Evolutionary conservation across 2,329 filamentous ascomycete genomes (phyloP), one percentile per base, ranked within the genome.

Genomic region (Aspergillus sp.): DNA sequence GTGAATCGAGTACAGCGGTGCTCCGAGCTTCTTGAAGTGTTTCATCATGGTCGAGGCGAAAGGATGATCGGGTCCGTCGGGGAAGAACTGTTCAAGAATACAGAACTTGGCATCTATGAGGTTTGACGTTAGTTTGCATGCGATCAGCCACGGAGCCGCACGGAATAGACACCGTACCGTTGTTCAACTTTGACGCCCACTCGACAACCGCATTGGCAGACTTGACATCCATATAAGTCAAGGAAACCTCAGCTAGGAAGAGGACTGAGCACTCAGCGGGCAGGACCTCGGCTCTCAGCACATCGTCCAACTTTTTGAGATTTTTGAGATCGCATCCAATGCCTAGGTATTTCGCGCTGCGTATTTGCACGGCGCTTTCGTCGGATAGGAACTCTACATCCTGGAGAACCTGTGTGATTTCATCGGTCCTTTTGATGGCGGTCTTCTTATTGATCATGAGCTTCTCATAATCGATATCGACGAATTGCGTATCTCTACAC

Each of bases 231-330:
- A 96, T 96, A 69, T 96, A 96, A 0, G 92, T 95, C 42, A 96
- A 86, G 3, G 92, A 96, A 13, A 96, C 92, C 76, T 98, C 94
- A 0, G 92, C 92, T 25, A 92, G 84, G 68, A 95, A 96, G 23
- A 97, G 79, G 2, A 96, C 83, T 2, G 83, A 81, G 60, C 84
- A 86, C 7, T 84, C 78, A 1, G 82, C 72, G 15, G 88, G 72
- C 41, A 88, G 79, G 2, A 91, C 72, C 48, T 89, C 81, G 10
- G 77, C 77, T 17, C 82, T 81, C 23, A 96, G 77, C 3, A 86
- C 80, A 5, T 78, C 71, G 59, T 88, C 80, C 8, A 97, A 80
- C 15, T 79, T 80, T 21, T 80, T 71, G 5, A 92, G 80, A 56
- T 94, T 83, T 36, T 88, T 85, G 39, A 97, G 78, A 74, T 96